Percentiles rank a stretch among this genome's conserved stretches.
phyloP scores from a whole-genome alignment of 495 filamentous ascomycete genomes.

The Amphirosellinia nigrospora region DNA sequence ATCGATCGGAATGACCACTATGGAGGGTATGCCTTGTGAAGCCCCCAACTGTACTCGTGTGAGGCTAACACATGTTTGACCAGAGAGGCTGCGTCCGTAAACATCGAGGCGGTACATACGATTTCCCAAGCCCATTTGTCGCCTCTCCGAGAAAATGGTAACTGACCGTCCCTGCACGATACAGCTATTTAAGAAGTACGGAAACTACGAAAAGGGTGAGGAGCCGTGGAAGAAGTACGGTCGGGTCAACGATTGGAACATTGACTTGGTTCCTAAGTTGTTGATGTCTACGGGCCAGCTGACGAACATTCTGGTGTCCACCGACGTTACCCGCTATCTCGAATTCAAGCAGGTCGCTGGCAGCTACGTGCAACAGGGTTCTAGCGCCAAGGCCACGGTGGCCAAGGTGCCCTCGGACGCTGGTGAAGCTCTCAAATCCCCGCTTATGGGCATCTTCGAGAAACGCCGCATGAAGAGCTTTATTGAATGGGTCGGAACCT shows the following conservation, averaged over 20 bases:
- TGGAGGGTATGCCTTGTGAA: constrained; percentile 74
- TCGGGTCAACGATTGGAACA: constrained; percentile 98
- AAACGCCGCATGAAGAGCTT: constrained; percentile 97
- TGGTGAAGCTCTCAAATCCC: constrained; percentile 85
- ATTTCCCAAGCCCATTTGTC: constrained; percentile 20
- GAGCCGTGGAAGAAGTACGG: constrained; percentile 98
- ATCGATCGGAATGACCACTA: constrained; percentile 99
- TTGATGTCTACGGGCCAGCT: constrained; percentile 98
- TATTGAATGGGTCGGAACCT: constrained; percentile 94
- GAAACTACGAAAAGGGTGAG: constrained; percentile 77
- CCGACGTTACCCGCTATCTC: constrained; percentile 95
- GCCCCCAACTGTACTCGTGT: constrained; percentile 15
- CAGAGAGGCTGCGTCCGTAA: constrained; percentile 91
- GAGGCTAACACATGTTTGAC: constrained; percentile 39
- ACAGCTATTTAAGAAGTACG: constrained; percentile 94
- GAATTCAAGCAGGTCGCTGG: constrained; percentile 99
- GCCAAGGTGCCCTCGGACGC: constrained; percentile 97
- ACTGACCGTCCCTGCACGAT: constrained; percentile 35
- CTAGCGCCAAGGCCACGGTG: constrained; percentile 80
- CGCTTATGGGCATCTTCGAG: constrained; percentile 96
- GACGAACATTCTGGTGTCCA: constrained; percentile 96
- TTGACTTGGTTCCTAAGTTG: constrained; percentile 96
- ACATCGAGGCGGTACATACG: constrained; percentile 80
- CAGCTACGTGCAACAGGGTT: constrained; percentile 92
- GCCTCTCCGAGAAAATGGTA: constrained; percentile 16